Conservation (phyloP, 164 flowering plant genomes). For the Dillenia turbinata region DNA sequence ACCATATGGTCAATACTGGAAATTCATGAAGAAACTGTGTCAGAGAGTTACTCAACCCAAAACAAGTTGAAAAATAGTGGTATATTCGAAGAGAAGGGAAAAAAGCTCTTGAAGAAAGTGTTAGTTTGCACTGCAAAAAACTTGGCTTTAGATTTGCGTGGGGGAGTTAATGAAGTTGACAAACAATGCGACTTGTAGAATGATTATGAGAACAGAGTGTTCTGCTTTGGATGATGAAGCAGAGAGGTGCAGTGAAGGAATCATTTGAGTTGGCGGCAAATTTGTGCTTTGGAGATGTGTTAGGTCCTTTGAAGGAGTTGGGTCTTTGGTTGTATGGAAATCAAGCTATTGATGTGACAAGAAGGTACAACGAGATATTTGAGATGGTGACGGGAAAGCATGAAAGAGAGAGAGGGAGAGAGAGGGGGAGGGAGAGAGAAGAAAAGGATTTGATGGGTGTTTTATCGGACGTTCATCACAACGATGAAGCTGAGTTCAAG, state of each 20-base stretch:
- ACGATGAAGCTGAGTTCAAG: constrained; percentile 34
- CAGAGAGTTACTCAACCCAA: constrained; percentile 39
- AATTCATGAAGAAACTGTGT: constrained; percentile 50
- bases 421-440: constrained; percentile 10
- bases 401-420: constrained; percentile 26
- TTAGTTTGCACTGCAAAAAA: constrained; percentile 10
- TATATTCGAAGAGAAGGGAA: constrained; percentile 29
- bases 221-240: constrained; percentile 31
- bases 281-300: constrained; percentile 47
- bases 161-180: constrained; percentile 31
- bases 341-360: constrained; percentile 23
- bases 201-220: constrained; percentile 36
- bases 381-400: constrained; percentile 37
- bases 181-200: constrained; percentile 43
- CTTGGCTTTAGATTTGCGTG: constrained; percentile 23
- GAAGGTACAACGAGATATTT: constrained; percentile 37
- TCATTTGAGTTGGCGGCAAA: constrained; percentile 34
- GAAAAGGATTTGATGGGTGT: constrained; percentile 46
- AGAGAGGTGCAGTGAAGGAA: constrained; percentile 26
- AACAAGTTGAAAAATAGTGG: constrained; percentile 20
- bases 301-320: constrained; percentile 35
- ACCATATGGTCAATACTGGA: constrained; percentile 63
- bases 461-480: constrained; percentile 38
- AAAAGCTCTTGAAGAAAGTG: constrained; percentile 18
- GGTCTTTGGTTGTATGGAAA: constrained; percentile 45